Evolutionary conservation across 2,329 filamentous ascomycete species (phyloP).

Genomic region (Westerdykella aurantiaca): DNA sequence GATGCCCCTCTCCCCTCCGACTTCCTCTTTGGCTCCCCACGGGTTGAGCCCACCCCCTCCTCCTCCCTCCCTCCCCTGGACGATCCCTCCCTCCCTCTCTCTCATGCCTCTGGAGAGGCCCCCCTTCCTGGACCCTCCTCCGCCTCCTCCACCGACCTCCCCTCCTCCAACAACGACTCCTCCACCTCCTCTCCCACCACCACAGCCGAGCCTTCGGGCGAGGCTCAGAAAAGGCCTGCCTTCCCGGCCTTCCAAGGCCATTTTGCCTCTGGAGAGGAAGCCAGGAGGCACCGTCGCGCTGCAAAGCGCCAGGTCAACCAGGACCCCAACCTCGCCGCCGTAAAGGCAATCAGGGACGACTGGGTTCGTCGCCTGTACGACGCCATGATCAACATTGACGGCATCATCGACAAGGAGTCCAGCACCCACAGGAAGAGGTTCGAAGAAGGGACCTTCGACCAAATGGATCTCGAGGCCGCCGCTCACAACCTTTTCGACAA

Average conservation of each 20-base stretch:
- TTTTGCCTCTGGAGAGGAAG: slow-evolving; percentile 18
- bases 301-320: slow-evolving; percentile 9
- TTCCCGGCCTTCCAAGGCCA: slow-evolving; percentile 6
- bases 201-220: background rate
- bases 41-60: no score
- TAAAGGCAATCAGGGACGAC: slow-evolving; percentile 19
- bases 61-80: background rate
- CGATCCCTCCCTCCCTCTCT: background rate
- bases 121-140: background rate
- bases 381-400: slow-evolving; percentile 21
- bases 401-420: slow-evolving; percentile 11
- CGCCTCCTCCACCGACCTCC: background rate
- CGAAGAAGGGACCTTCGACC: slow-evolving; percentile 5
- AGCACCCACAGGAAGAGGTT: slow-evolving; percentile 20
- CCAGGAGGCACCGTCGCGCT: slow-evolving; percentile 14
- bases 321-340: slow-evolving; percentile 16
- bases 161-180: background rate
- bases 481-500: slow-evolving; percentile 27
- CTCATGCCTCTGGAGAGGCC: background rate
- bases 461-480: slow-evolving; percentile 21
- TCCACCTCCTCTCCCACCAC: background rate
- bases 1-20: no score
- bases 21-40: no score
- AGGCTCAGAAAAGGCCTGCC: background rate
- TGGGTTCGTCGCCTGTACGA: slow-evolving; percentile 29